Base-by-base conservation (phyloP, 1,284 basidiomycete species). In the Pseudomicrostroma phylloplanum region DNA sequence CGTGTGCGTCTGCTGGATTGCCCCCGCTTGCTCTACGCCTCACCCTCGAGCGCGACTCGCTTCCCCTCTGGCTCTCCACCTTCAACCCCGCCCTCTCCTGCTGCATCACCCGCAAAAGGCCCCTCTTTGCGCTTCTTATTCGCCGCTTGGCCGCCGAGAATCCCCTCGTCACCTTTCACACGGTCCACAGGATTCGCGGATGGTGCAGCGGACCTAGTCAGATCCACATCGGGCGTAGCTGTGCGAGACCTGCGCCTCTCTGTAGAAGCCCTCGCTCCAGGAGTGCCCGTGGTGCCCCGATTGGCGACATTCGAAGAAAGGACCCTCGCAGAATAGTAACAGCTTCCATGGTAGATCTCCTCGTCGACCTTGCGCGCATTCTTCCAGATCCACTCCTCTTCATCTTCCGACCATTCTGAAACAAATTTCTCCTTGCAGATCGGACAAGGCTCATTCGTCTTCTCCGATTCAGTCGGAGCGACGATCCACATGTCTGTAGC, bases 321-420 rank as follows among this genome's bases (percentile, higher is more conserved):
- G 43, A 59, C 62, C 60, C 74, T 76, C n/a, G 76, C 77, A 23
- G 77, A 78, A 49, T 75, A 67, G 55, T 76, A 69, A 58, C 77
- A 78, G 26, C 73, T 72, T 0, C 72, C 77, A 65, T 78, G 77
- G 36, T 77, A 75, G 49, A 73, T 73, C 25, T 68, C 42, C 3
- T 88, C 88, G 66, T 92, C 89, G 62, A 88, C 87, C 77, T 85
- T 85, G 25, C 92, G 83, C 0, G 93, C 92, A 77, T 98, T 96
- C 73, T 85, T 85, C 91, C 92, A 99, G 19, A 97, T 89, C 93
- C 94, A 98, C 71, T 97, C 96, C 81, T 98, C 96, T 67, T 96
- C 92, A 60, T 96, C 93, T 78, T 98, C 92, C 63, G 88, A 82
- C 81, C 91, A 97, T 81, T 97, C 94, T 68, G 88, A 87, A 82